Base-by-base conservation (phyloP, 495 filamentous ascomycete genomes). In the Trichoderma asperelloides region DNA sequence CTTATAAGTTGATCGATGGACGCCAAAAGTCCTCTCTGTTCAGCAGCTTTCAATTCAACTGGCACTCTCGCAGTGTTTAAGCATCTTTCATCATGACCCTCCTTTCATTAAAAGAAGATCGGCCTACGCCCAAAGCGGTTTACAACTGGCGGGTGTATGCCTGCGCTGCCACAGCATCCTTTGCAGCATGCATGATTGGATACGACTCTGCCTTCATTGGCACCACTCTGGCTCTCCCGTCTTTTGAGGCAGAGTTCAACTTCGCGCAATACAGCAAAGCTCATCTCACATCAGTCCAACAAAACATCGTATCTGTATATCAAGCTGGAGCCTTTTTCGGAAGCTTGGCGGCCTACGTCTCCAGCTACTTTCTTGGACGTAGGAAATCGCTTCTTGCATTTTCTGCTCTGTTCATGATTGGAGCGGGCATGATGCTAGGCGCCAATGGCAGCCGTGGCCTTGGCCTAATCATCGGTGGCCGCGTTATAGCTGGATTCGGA, bases 131-230 rank as follows among this genome's bases (percentile, higher is more conserved):
- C 1, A 76, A 78, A 66, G 78, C 80, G 55, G 89, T 91, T 70
- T 91, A 91, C 83, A 91, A 91, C 78, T 91, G 88, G 88, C 79
- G 87, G 45, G 82, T 91, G 60, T 91, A 89, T 70, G 73, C 78
- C 25, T 85, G 81, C 60, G 86, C 87, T 6, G 76, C 79, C 33
- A 78, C 89, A 45, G 87, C 88, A 37, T 87, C 86, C 45, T 89
- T 88, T 69, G 88, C 87, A 69, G 85, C 88, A 69, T 87, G 86
- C 68, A 89, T 86, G 84, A 90, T 88, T 70, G 88, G 89, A 43
- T 91, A 89, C 72, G 87, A 89, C 69, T 84, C 81, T 67, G 85
- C 87, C 66, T 91, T 91, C 77, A 90, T 90, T 64, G 88, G 88
- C 67, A 88, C 84, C 8, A 90, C 87, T 1, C 79, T 89, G 25